Conservation (phyloP, 2,329 filamentous ascomycete genomes). For the Penicillium sp. region DNA sequence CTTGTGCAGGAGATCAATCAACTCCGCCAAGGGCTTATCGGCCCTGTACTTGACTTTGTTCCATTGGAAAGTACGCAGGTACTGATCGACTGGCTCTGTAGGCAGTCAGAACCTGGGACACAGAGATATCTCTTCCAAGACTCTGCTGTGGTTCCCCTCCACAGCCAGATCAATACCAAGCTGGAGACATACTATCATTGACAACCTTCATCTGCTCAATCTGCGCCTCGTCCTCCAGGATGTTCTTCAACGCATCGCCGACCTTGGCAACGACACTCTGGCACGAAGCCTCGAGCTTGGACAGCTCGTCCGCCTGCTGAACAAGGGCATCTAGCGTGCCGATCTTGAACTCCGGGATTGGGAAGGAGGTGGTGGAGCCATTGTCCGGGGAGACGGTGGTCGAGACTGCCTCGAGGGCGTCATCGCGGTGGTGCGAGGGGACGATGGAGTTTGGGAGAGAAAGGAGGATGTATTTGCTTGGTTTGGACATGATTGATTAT, state of each 20-base stretch:
- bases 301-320: constrained; percentile 91
- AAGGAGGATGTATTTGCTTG: constrained; percentile 74
- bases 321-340: constrained; percentile 92
- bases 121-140: constrained; percentile 5
- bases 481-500: constrained; percentile 41
- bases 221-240: constrained; percentile 82
- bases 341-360: constrained; percentile 94
- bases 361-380: constrained; percentile 72
- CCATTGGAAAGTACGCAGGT: constrained; percentile 85
- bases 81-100: constrained; percentile 90
- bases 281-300: constrained; percentile 79
- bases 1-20: constrained; percentile 87
- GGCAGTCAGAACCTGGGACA: constrained; percentile 8
- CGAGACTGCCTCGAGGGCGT: constrained; percentile 74
- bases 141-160: background rate
- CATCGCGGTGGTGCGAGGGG: constrained; percentile 73
- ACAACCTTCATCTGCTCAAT: constrained; percentile 85
- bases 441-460: constrained; percentile 87
- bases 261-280: constrained; percentile 84
- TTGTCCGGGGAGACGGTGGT: constrained; percentile 71
- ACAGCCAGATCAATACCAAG: background rate
- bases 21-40: constrained; percentile 82
- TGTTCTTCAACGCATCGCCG: constrained; percentile 74
- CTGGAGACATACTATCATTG: constrained; percentile 72
- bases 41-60: constrained; percentile 97